Conservation (phyloP, 1,139 yeast genomes). For the Yueomyces sp. region DNA sequence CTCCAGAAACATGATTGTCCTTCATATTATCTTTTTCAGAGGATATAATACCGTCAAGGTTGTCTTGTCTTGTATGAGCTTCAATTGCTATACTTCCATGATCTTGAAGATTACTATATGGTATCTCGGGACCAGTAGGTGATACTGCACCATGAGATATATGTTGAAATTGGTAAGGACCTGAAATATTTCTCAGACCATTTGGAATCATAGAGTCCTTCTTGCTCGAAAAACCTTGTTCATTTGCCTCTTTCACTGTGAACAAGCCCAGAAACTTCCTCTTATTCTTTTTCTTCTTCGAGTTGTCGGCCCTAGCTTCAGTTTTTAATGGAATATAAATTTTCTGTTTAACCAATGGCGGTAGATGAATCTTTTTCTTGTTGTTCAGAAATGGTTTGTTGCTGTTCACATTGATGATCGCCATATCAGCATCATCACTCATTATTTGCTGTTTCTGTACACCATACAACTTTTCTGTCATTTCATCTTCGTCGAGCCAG, state of each 20-base stretch:
- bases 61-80: not conserved
- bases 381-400: slow-evolving; percentile 20
- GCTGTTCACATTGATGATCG: slow-evolving; percentile 22
- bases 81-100: no score
- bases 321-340: not conserved
- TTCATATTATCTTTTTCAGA: not conserved
- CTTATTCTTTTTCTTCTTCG: not conserved
- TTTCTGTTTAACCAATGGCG: slow-evolving; percentile 14
- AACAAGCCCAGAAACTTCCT: slow-evolving; percentile 14
- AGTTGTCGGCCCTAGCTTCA: not conserved
- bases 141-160: slow-evolving; percentile 21
- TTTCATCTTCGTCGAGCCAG: slow-evolving; percentile 28
- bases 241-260: slow-evolving; percentile 8
- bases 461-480: slow-evolving; percentile 19
- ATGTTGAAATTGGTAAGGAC: slow-evolving; percentile 21
- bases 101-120: not conserved
- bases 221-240: not conserved
- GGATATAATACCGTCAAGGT: not conserved
- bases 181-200: slow-evolving; percentile 11
- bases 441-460: slow-evolving; percentile 16
- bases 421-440: slow-evolving; percentile 8
- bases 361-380: slow-evolving; percentile 22
- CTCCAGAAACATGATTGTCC: not conserved
- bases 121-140: not conserved
- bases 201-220: not conserved